Evolutionary conservation across 2,329 filamentous ascomycete species (phyloP), one percentile per base, ranked within the genome.

Genomic region (Claviceps lovelessii): DNA sequence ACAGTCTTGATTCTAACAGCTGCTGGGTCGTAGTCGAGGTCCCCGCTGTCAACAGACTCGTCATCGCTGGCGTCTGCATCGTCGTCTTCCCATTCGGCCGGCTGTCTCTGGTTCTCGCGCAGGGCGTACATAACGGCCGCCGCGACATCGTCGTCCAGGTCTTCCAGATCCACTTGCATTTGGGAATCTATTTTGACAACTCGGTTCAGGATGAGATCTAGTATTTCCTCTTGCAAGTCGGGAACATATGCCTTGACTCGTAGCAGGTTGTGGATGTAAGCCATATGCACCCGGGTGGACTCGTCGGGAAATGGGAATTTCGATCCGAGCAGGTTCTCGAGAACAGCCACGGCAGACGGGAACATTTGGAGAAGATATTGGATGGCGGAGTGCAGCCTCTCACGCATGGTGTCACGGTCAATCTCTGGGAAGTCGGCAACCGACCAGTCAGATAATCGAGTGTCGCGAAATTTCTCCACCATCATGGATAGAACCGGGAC

Each of bases 131-230:
- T 76, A 19, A 91, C 80, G 53, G 83, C 81, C 29, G 90, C 83
- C 54, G 89, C 86, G 10, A 89, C 77, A 54, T 94, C 88, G 59
- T 97, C 91, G 58, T 96, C 91, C 58, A 95, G 73, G 62, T 97
- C 90, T 58, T 97, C 90, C 63, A 97, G 74, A 63, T 97, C 90
- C 51, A 90, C 80, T 69, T 96, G 91, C 68, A 97, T 93, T 66
- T 96, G 88, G 1, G 95, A 89, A 66, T 98, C 93, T 56, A 97
- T 88, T 70, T 93, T 93, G 63, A 97, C 88, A 8, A 97, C 77
- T 58, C 88, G 84, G 61, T 91, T 86, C 46, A 90, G 85, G 50
- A 97, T 85, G 13, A 95, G 73, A 55, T 89, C 84, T 59, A 95
- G 77, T 29, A 97, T 83, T 58, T 94, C 87, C 8, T 85, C 81